These are phyloP conservation scores for Malus orientalis DNA, from an alignment of 306 rosid genomes.

Conservation along the genomic window DNA sequence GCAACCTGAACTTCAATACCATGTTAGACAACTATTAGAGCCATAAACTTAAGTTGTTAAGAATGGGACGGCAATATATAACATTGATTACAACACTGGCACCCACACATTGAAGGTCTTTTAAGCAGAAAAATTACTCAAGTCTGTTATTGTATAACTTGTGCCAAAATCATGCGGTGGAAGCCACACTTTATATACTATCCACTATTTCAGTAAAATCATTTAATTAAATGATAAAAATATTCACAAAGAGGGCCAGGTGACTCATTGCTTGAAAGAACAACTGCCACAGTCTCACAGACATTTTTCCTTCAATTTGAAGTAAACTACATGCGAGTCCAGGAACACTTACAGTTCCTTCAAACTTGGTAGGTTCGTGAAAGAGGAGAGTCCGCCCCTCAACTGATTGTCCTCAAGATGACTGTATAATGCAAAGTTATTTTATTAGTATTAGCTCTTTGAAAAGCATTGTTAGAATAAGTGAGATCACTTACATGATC, in stretches of 20 bases:
- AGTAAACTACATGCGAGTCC: constrained; percentile 9
- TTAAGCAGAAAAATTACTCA: neutral
- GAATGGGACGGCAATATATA: neutral
- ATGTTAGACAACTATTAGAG: neutral
- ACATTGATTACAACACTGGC: neutral
- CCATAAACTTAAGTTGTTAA: neutral
- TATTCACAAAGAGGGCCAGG: neutral
- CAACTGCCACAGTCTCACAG: neutral
- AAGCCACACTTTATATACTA: neutral
- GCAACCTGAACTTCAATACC: neutral
- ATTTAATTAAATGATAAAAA: neutral
- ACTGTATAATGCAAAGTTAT: constrained; percentile 39
- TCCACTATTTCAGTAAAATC: neutral
- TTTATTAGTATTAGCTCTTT: constrained; percentile 22
- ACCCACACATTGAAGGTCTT: neutral
- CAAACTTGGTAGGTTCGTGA: constrained; percentile 65
- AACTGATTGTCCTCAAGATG: constrained; percentile 91
- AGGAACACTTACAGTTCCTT: constrained; percentile 66
- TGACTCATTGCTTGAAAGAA: neutral
- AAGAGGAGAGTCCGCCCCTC: constrained; percentile 54
- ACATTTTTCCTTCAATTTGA: neutral
- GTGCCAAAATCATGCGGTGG: neutral
- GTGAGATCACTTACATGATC: constrained; percentile 53
- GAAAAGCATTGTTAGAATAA: constrained; percentile 1
- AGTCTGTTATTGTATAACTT: neutral